Evolutionary conservation across 2,329 filamentous ascomycete genomes (phyloP), one percentile per base, ranked within the genome.

Genomic region (Aspergillus pseudotamarii): DNA sequence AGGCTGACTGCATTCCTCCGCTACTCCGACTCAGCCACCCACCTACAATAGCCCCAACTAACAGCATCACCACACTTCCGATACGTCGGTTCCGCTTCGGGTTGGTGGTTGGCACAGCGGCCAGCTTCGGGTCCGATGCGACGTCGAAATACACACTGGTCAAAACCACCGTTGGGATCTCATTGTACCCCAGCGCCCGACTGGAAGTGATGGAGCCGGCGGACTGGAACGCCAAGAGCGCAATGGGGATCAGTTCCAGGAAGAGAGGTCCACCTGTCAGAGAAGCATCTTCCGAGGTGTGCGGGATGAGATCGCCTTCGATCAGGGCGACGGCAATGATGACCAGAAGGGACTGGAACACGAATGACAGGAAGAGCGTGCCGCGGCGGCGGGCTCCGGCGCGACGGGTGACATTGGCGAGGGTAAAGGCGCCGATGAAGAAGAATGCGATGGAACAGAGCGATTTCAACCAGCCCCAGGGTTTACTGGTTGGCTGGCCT

Each of bases 101-200:
- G 63, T 81, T 82, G 48, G 73, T 66, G 19, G 68, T 71, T n/a
- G 78, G 75, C 57, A 71, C 72, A 4, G 66, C 69, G 0, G 66
- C 66, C 30, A 81, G 66, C 48, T 74, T 75, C 14, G 78, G 74
- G 62, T 82, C 80, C 6, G 78, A 77, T 2, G 78, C 78, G 53
- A 82, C 76, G 64, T 82, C 80, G 66, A 80, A 81, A 63, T 81
- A 82, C 16, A 81, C 72, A 50, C 79, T 81, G 12, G 80, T 82
- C 66, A 82, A 66, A 6, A 82, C 80, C 19, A 81, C 79, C 10
- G 79, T 81, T 16, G 80, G 80, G 46, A 82, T 77, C 68, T 82
- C 80, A 55, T 79, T 78, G 65, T 78, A 78, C 0, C 75, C 73
- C 28, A 82, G 72, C 6, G 76, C 71, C 2, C 80, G 76, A 60